A percentile compares a stretch with the other conserved stretches of the same genome.
These are phyloP conservation scores for Debaryomyces udenii DNA, from an alignment of 1,139 yeast genomes.

Conservation along the genomic window DNA sequence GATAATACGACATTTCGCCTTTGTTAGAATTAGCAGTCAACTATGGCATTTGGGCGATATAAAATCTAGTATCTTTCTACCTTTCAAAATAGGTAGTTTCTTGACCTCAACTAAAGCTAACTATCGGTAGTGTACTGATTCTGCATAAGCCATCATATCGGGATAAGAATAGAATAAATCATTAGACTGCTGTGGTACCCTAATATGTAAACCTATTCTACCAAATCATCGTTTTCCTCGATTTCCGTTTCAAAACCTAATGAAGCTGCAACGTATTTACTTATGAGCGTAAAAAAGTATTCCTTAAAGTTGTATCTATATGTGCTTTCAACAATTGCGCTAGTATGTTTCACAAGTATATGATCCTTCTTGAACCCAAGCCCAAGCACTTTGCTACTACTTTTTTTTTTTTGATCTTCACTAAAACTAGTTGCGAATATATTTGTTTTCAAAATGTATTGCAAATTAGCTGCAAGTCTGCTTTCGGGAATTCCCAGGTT, in stretches of 20 bases:
- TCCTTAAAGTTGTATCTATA: background rate
- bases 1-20: no score
- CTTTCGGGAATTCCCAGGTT: background rate
- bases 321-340: background rate
- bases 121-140: background rate
- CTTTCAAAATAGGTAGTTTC: background rate
- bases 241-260: background rate
- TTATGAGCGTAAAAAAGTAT: background rate
- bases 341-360: background rate
- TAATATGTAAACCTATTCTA: background rate
- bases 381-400: background rate
- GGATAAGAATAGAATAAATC: background rate
- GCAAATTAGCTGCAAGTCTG: background rate
- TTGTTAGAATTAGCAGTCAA: no score
- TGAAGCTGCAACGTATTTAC: background rate
- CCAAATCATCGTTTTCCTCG: background rate
- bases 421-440: background rate
- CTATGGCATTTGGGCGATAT: no score
- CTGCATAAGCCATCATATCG: background rate
- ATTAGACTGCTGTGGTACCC: background rate
- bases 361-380: background rate
- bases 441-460: background rate
- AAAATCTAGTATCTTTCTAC: background rate
- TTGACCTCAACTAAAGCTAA: conserved; percentile 4
- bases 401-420: background rate